phyloP scores from a whole-genome alignment of 331 rosid genomes.

The Quercus lobata region DNA sequence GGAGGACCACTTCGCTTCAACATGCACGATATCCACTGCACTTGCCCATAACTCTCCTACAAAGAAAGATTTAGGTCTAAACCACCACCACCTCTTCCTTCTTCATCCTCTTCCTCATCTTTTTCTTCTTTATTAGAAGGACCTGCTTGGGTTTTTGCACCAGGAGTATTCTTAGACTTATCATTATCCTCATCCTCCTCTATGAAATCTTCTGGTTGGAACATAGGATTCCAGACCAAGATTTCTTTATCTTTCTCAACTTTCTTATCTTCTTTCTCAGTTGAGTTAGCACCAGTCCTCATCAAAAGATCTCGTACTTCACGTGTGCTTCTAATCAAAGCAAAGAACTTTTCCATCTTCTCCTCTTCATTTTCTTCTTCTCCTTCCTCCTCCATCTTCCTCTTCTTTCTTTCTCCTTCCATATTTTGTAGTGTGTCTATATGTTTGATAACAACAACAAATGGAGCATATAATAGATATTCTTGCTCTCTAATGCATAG shows the following conservation, averaged over 20 bases:
- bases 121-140: slow-evolving; percentile 23
- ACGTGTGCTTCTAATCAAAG: slow-evolving; percentile 63
- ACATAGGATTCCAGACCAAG: slow-evolving; percentile 60
- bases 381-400: slow-evolving; percentile 39
- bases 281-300: neutral
- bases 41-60: slow-evolving; percentile 7
- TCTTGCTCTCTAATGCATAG: neutral
- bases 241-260: slow-evolving; percentile 2
- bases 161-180: neutral
- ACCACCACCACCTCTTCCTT: slow-evolving; percentile 11
- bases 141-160: slow-evolving; percentile 11
- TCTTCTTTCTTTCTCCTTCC: slow-evolving; percentile 66
- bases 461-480: neutral
- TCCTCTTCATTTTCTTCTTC: slow-evolving; percentile 43
- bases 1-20: neutral
- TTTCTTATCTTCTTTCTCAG: slow-evolving; percentile 14
- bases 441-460: neutral
- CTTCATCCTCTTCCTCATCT: slow-evolving; percentile 22
- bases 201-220: slow-evolving; percentile 71
- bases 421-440: slow-evolving; percentile 11
- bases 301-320: slow-evolving; percentile 38
- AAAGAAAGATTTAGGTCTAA: slow-evolving; percentile 73
- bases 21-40: neutral
- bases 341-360: slow-evolving; percentile 65
- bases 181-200: slow-evolving; percentile 7